phyloP scores from a whole-genome alignment of 2,329 filamentous ascomycete genomes.

The Stagonosporopsis vannaccii region DNA sequence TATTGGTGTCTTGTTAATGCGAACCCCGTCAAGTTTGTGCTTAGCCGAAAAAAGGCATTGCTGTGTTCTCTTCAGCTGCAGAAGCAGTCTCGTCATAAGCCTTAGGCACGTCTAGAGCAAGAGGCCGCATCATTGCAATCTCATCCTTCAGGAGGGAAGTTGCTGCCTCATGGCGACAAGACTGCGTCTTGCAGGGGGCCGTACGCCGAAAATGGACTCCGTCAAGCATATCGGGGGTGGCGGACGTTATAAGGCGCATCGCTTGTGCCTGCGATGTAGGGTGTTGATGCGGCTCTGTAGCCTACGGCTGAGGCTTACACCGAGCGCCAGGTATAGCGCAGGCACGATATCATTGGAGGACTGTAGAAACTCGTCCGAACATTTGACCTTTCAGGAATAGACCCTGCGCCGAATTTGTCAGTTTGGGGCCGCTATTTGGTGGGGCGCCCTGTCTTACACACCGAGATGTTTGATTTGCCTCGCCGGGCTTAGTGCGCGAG shows the following conservation, averaged over 20 bases:
- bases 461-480: slow-evolving; percentile 1
- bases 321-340: slow-evolving; percentile 1
- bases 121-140: neutral
- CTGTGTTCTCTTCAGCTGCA: neutral
- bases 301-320: slow-evolving; percentile 9
- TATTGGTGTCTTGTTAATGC: neutral
- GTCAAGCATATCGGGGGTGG: neutral
- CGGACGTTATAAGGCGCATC: neutral
- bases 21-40: neutral
- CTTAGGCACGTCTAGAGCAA: neutral
- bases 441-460: slow-evolving; percentile 15
- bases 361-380: neutral
- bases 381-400: neutral
- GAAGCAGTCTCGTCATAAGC: neutral
- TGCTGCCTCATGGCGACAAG: neutral
- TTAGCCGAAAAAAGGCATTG: neutral
- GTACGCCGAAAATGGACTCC: neutral
- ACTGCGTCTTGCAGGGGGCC: slow-evolving; percentile 1
- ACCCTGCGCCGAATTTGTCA: neutral
- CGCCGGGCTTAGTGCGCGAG: slow-evolving; percentile 2
- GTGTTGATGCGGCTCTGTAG: slow-evolving; percentile 16
- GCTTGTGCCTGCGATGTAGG: slow-evolving; percentile 9
- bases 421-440: neutral
- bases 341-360: neutral
- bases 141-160: slow-evolving; percentile 2